Base-by-base conservation (phyloP, 2,329 filamentous ascomycete species). In the Fusarium buxicola region DNA sequence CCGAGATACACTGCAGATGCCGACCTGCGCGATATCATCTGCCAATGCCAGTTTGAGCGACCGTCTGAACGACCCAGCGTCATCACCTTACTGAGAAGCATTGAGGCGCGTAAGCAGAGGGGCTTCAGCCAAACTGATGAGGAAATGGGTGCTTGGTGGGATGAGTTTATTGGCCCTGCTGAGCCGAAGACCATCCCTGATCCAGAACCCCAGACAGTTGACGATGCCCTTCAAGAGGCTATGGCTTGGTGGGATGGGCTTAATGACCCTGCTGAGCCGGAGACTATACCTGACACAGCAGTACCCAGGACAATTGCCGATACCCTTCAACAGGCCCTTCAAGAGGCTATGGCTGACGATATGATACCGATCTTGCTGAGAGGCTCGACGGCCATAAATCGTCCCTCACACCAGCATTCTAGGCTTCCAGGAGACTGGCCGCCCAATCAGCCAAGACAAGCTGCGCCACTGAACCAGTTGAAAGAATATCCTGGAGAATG, bases 41-140 rank as follows among this genome's bases (percentile, higher is more conserved):
- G 60, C 31, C 58, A 47, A 10, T 76, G 74, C 49, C 51, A 72
- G 53, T 68, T 59, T 25, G 63, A 73, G 12, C 43, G 58, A 3
- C 74, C 74, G 1, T 11, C 35, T 18, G 61, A 72, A 7, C 71
- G 74, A 0, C 74, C 74, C 8, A 39, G 18, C 5, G 55, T 75
- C 9, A 15, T 58, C 27, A 28, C 54, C 1, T 60, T 76, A 13
- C 51, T 73, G 8, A 48, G 36, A 5, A 38, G 40, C 13, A 59
- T 73, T 6, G 35, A 55, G 10, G 18, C 15, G 7, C 70, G 72
- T 28, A 72, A 71, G 30, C 4, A 38, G 10, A 31, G 7, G 1
- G 62, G 56, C 6, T 72, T 72, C 18, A 15, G 35, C 4, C 58
- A 71, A 13, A 15, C 60, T 3, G 48, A 59, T 6, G 55, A 65